These are phyloP conservation scores for Myriosclerotinia curreyana DNA, from an alignment of 2,329 filamentous ascomycete species.

Conservation along the genomic window DNA sequence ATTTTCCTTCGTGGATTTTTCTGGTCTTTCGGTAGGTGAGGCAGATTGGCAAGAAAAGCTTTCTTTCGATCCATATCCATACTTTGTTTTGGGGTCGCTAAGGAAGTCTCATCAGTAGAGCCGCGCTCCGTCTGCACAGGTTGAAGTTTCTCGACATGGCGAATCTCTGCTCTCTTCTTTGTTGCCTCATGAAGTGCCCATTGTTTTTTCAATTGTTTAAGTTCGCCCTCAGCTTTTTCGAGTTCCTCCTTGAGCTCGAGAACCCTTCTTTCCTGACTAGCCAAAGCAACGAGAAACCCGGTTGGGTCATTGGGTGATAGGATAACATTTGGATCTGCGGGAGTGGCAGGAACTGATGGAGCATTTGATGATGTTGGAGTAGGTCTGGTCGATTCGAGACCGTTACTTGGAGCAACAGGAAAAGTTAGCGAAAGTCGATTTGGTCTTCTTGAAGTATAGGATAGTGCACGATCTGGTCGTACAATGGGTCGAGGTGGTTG, in stretches of 20 bases:
- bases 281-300: constrained; percentile 78
- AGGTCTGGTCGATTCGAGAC: constrained; percentile 32
- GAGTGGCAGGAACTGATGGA: constrained; percentile 34
- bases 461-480: constrained; percentile 33
- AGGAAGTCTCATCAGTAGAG: constrained; percentile 30
- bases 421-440: constrained; percentile 39
- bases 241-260: constrained; percentile 90
- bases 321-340: constrained; percentile 28
- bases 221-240: constrained; percentile 72
- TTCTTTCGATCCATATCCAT: constrained; percentile 71
- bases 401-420: constrained; percentile 35
- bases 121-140: constrained; percentile 43
- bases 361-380: constrained; percentile 37
- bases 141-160: constrained; percentile 57
- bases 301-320: constrained; percentile 36
- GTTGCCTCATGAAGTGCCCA: constrained; percentile 76
- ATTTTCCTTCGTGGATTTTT: constrained; percentile 55
- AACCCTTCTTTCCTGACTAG: constrained; percentile 85
- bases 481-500: constrained; percentile 27
- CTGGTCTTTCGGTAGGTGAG: constrained; percentile 28
- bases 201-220: constrained; percentile 75
- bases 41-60: constrained; percentile 55
- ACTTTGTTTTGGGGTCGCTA: constrained; percentile 38
- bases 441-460: constrained; percentile 34
- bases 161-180: constrained; percentile 69